Conservation (phyloP, 2,329 filamentous ascomycete species). For the Venturia nashicola region DNA sequence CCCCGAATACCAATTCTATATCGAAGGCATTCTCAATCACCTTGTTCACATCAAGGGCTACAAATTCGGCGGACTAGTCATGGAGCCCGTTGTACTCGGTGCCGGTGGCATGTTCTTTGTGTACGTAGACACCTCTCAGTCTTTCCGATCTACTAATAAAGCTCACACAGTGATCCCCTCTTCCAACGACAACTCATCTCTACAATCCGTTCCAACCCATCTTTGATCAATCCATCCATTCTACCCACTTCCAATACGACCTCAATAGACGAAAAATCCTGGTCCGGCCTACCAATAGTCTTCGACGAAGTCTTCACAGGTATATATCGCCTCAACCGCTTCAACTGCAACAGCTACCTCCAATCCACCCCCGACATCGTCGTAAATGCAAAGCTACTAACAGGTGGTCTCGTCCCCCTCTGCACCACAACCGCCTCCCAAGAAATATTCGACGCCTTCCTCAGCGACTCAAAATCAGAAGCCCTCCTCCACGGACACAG, state of each 20-base stretch:
- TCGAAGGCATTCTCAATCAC: slow-evolving; percentile 39
- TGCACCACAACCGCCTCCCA: slow-evolving; percentile 65
- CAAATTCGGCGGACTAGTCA: slow-evolving; percentile 64
- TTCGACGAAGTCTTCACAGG: slow-evolving; percentile 86
- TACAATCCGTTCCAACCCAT: slow-evolving; percentile 47
- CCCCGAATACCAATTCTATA: slow-evolving; percentile 46
- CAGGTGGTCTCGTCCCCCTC: slow-evolving; percentile 66
- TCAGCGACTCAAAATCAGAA: slow-evolving; percentile 61
- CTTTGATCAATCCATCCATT: slow-evolving; percentile 36
- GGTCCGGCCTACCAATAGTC: slow-evolving; percentile 66
- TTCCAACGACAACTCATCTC: slow-evolving; percentile 64
- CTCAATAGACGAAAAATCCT: slow-evolving; percentile 25
- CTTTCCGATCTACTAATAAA: slow-evolving; percentile 7
- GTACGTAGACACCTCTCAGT: slow-evolving; percentile 32
- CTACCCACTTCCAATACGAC: slow-evolving; percentile 11
- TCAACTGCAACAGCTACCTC: slow-evolving; percentile 59
- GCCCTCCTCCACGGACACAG: slow-evolving; percentile 75
- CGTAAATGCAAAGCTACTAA: slow-evolving; percentile 74
- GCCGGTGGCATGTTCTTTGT: slow-evolving; percentile 76
- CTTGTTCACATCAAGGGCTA: slow-evolving; percentile 43
- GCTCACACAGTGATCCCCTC: slow-evolving; percentile 52
- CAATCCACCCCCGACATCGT: slow-evolving; percentile 58
- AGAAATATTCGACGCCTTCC: slow-evolving; percentile 59
- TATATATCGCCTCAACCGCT: slow-evolving; percentile 66
- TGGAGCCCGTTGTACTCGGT: slow-evolving; percentile 71